These are phyloP conservation scores for Linnemannia elongata DNA, from an alignment of 192 early-diverging fungal species.

Conservation along the genomic window DNA sequence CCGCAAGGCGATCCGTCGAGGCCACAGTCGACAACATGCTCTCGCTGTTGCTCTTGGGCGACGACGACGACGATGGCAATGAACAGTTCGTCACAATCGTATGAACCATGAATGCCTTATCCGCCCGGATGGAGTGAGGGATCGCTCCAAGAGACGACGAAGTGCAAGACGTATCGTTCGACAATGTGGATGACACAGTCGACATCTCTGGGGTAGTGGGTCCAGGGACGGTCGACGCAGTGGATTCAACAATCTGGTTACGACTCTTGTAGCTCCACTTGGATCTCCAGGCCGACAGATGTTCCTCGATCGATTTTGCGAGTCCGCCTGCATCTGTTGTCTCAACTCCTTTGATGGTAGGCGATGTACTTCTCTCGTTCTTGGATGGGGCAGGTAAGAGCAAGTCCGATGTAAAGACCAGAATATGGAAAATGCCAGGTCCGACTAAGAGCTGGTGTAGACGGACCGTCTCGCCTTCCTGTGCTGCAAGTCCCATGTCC, in stretches of 20 bases:
- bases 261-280: conserved; percentile 32
- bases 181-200: background rate
- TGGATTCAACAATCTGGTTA: background rate
- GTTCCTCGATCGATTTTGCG: conserved; percentile 11
- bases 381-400: background rate
- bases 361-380: background rate
- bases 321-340: conserved; percentile 9
- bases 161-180: background rate
- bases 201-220: background rate
- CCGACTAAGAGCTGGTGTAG: conserved; percentile 36
- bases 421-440: conserved; percentile 44
- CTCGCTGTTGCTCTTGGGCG: background rate
- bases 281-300: conserved; percentile 28
- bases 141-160: conserved; percentile 4
- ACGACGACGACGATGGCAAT: background rate
- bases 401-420: conserved; percentile 39
- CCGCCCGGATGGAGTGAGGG: background rate
- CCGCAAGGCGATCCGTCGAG: background rate
- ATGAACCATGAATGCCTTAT: conserved; percentile 35
- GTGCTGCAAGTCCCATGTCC: background rate
- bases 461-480: background rate
- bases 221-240: background rate
- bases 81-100: conserved; percentile 13
- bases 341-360: conserved; percentile 18
- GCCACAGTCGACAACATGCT: background rate